Percentiles rank a stretch among this genome's conserved stretches.
phyloP scores from a whole-genome alignment of 2,329 filamentous ascomycete genomes.

The Ambrosiella beaveri region DNA sequence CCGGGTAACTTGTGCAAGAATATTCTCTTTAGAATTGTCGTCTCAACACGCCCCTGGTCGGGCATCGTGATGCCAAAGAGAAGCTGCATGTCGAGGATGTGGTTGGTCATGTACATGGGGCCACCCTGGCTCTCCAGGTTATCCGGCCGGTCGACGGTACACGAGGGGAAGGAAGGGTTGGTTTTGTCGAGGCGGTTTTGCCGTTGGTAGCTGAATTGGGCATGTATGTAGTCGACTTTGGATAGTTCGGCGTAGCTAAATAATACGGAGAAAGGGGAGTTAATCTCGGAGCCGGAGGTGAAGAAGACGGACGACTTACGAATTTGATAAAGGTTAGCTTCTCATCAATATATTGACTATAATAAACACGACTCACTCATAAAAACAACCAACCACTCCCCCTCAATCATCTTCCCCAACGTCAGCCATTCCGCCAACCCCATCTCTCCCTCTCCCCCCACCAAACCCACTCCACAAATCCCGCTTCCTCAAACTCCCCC shows the following conservation, averaged over 20 bases:
- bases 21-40: conserved; percentile 13
- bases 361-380: conserved; percentile 32
- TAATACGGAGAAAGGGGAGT: neutral
- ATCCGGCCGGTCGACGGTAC: conserved; percentile 45
- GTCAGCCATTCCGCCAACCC: conserved; percentile 49
- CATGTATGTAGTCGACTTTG: conserved; percentile 42
- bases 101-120: conserved; percentile 29
- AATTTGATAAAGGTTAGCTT: neutral
- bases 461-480: conserved; percentile 33
- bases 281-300: neutral
- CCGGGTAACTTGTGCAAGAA: conserved; percentile 18
- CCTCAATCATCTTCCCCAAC: conserved; percentile 44
- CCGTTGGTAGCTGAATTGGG: conserved; percentile 49
- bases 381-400: conserved; percentile 51
- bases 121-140: conserved; percentile 17
- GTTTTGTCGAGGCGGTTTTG: conserved; percentile 56
- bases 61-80: conserved; percentile 17
- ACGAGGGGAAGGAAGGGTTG: conserved; percentile 42
- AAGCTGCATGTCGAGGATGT: conserved; percentile 21
- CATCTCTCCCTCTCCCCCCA: conserved; percentile 25
- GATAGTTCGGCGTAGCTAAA: conserved; percentile 27
- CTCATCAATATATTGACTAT: neutral
- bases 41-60: conserved; percentile 8
- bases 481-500: conserved; percentile 37
- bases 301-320: neutral